Conservation (phyloP, 495 filamentous ascomycete species). For the Lepraria neglecta region DNA sequence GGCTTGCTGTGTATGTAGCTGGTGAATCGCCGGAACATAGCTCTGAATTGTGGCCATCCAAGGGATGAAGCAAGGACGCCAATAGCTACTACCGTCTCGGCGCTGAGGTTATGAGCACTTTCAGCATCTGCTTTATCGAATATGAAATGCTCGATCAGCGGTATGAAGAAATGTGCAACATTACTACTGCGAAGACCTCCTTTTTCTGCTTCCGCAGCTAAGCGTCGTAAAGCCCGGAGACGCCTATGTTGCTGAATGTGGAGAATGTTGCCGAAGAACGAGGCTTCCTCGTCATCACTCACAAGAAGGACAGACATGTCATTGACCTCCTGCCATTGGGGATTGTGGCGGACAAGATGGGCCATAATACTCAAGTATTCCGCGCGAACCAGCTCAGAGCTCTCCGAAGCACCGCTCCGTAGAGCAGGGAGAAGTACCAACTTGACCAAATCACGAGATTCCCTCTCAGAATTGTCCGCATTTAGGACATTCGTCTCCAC, state of each 20-base stretch:
- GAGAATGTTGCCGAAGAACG: constrained; percentile 87
- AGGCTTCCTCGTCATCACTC: constrained; percentile 76
- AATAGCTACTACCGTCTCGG: constrained; percentile 71
- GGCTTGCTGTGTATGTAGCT: constrained; percentile 73
- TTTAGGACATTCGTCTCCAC: constrained; percentile 48
- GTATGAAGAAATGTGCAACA: constrained; percentile 79
- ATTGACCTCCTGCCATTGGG: constrained; percentile 58
- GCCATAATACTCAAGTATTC: constrained; percentile 76
- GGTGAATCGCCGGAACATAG: constrained; percentile 71
- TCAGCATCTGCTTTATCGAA: constrained; percentile 72
- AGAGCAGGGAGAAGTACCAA: constrained; percentile 66
- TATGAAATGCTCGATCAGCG: constrained; percentile 87
- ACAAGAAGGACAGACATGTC: constrained; percentile 72
- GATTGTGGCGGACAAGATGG: constrained; percentile 64
- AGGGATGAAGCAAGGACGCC: constrained; percentile 65
- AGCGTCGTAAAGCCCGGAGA: constrained; percentile 69
- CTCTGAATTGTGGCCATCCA: constrained; percentile 87
- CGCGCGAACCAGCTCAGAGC: constrained; percentile 73
- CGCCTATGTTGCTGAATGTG: constrained; percentile 88
- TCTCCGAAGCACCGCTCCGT: constrained; percentile 63
- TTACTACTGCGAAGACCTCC: constrained; percentile 64
- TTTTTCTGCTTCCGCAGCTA: constrained; percentile 58
- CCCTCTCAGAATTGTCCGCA: constrained; percentile 34
- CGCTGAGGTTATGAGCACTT: constrained; percentile 74
- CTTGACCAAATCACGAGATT: constrained; percentile 50